Percentiles rank a stretch among this genome's conserved stretches.
These are phyloP conservation scores for Bacidia gigantensis DNA, from an alignment of 495 filamentous ascomycete genomes.

Conservation along the genomic window DNA sequence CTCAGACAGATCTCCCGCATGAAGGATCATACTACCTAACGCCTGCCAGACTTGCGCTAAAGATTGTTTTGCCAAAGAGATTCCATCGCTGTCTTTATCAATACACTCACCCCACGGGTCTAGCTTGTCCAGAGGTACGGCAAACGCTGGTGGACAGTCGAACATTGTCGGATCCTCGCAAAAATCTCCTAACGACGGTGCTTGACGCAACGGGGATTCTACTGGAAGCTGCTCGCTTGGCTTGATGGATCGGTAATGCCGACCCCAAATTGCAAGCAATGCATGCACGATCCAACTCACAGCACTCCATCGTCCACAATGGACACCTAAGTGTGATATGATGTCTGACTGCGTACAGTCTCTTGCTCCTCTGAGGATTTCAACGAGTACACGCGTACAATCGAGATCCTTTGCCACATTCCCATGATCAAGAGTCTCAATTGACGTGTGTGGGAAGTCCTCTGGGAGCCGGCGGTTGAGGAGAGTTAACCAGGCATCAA, in stretches of 20 bases:
- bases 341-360: constrained; percentile 22
- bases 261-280: constrained; percentile 27
- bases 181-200: constrained; percentile 24
- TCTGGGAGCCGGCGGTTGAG: not conserved
- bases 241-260: constrained; percentile 7
- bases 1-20: constrained; percentile 31
- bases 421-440: not conserved
- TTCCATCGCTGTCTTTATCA: not conserved
- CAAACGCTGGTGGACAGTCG: not conserved
- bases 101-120: not conserved
- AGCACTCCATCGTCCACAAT: constrained; percentile 30
- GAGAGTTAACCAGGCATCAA: not conserved
- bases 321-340: constrained; percentile 31
- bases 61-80: not conserved
- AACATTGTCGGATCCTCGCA: not conserved
- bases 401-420: not conserved
- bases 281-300: constrained; percentile 28
- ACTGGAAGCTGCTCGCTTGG: constrained; percentile 10
- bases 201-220: constrained; percentile 20
- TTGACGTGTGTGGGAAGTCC: not conserved
- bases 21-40: constrained; percentile 41
- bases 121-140: not conserved
- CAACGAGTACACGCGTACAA: not conserved
- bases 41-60: constrained; percentile 35
- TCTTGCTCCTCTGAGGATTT: constrained; percentile 21